phyloP scores from a whole-genome alignment of 768 basidiomycete genomes.

The Lactifluus subvellereus region DNA sequence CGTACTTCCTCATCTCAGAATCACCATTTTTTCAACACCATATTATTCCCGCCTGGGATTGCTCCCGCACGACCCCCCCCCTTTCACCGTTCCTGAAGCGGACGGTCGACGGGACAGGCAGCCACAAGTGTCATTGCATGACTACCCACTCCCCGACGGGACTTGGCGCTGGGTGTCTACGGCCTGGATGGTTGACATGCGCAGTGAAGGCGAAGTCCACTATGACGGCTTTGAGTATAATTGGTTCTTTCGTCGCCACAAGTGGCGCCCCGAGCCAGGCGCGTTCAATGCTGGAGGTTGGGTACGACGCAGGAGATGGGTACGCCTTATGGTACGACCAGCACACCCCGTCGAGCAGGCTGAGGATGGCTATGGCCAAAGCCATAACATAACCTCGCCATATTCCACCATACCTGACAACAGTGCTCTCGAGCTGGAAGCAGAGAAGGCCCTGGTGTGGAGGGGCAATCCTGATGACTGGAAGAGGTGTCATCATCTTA shows the following conservation, averaged over 20 bases:
- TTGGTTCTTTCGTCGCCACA: conserved; percentile 59
- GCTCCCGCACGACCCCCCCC: conserved; percentile 64
- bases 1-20: conserved; percentile 28
- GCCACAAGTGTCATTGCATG: conserved; percentile 49
- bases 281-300: conserved; percentile 57
- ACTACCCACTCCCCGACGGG: conserved; percentile 74
- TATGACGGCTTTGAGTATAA: conserved; percentile 86
- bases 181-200: conserved; percentile 87
- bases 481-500: conserved; percentile 46
- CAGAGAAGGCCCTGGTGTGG: conserved; percentile 40
- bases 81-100: conserved; percentile 58
- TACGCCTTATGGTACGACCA: conserved; percentile 77
- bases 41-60: conserved; percentile 68
- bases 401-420: conserved; percentile 2
- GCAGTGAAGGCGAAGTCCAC: conserved; percentile 69
- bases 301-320: conserved; percentile 78
- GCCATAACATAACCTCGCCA: not conserved
- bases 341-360: conserved; percentile 27
- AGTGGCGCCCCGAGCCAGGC: conserved; percentile 64
- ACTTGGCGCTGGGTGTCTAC: conserved; percentile 78
- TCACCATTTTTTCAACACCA: conserved; percentile 65
- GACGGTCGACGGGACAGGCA: conserved; percentile 35
- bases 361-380: not conserved
- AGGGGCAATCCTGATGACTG: conserved; percentile 53
- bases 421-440: conserved; percentile 6